These are phyloP conservation scores for Puccinia horiana DNA, from an alignment of 1,284 basidiomycete species.

Conservation along the genomic window DNA sequence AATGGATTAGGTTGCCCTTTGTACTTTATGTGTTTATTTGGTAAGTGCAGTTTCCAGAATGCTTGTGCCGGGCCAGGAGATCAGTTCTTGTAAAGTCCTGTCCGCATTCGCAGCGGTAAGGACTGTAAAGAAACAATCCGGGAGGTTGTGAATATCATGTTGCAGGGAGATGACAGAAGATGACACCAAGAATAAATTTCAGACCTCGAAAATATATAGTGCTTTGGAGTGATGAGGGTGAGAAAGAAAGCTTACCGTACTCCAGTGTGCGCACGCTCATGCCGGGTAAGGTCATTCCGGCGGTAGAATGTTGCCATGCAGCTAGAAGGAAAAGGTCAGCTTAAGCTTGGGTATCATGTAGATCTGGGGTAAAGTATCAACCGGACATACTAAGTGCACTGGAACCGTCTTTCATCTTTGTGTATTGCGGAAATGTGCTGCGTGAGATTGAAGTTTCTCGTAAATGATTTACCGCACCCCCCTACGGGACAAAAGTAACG, in stretches of 20 bases:
- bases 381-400: slow-evolving; percentile 31
- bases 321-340: slow-evolving; percentile 15
- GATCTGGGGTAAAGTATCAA: not conserved
- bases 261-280: slow-evolving; percentile 43
- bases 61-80: slow-evolving; percentile 41
- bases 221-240: not conserved
- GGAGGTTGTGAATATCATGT: not conserved
- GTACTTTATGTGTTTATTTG: not conserved
- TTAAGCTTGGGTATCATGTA: not conserved
- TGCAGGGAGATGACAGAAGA: not conserved
- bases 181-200: not conserved
- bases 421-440: slow-evolving; percentile 48
- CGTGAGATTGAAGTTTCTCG: slow-evolving; percentile 43
- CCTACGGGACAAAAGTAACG: slow-evolving; percentile 29
- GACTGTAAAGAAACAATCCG: not conserved
- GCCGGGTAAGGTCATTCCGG: slow-evolving; percentile 41
- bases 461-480: slow-evolving; percentile 48
- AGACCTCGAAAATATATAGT: not conserved
- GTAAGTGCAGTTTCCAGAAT: slow-evolving; percentile 40
- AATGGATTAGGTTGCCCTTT: no score
- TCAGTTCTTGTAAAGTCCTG: slow-evolving; percentile 42
- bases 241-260: slow-evolving; percentile 25
- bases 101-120: slow-evolving; percentile 47
- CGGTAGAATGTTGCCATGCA: slow-evolving; percentile 44
- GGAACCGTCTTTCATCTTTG: slow-evolving; percentile 45